Evolutionary conservation across 352 stramenopile species (phyloP).

Genomic region (Phytopythium mirpurense): DNA sequence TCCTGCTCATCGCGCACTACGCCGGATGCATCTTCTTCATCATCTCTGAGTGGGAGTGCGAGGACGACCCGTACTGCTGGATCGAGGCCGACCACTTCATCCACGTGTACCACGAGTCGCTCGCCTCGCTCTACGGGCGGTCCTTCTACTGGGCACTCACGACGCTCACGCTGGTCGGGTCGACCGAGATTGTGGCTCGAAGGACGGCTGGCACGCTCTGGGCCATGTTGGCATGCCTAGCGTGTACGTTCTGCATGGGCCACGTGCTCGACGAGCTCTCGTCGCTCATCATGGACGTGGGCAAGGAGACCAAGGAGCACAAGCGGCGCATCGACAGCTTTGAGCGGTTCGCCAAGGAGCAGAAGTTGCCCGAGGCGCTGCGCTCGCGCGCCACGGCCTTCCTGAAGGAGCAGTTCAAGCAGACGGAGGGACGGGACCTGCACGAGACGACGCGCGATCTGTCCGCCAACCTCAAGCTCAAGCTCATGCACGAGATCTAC

Average conservation of each 20-base stretch:
- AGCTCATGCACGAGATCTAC: constrained; percentile 75
- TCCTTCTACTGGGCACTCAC: constrained; percentile 75
- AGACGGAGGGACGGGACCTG: constrained; percentile 41
- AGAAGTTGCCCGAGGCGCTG: constrained; percentile 38
- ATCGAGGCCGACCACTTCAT: constrained; percentile 54
- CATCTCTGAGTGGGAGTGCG: constrained; percentile 59
- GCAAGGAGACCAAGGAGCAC: constrained; percentile 69
- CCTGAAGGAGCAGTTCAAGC: constrained; percentile 51
- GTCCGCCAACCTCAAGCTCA: constrained; percentile 59
- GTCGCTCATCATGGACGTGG: constrained; percentile 67
- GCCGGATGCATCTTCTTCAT: constrained; percentile 64
- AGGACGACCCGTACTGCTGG: constrained; percentile 39
- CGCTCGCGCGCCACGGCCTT: constrained; percentile 53
- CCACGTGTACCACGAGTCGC: constrained; percentile 47
- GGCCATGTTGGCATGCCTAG: constrained; percentile 50
- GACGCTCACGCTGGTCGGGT: constrained; percentile 54
- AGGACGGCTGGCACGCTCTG: constrained; percentile 41
- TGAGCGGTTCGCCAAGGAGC: constrained; percentile 64
- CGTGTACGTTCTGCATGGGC: constrained; percentile 69
- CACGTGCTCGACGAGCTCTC: constrained; percentile 71
- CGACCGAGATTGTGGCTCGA: constrained; percentile 47
- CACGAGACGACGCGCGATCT: constrained; percentile 51
- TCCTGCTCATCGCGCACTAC: constrained; percentile 58
- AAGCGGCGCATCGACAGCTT: constrained; percentile 68
- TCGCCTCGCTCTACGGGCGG: constrained; percentile 46